Evolutionary conservation across 2,329 filamentous ascomycete genomes (phyloP).

Genomic region (Aspergillus latus): DNA sequence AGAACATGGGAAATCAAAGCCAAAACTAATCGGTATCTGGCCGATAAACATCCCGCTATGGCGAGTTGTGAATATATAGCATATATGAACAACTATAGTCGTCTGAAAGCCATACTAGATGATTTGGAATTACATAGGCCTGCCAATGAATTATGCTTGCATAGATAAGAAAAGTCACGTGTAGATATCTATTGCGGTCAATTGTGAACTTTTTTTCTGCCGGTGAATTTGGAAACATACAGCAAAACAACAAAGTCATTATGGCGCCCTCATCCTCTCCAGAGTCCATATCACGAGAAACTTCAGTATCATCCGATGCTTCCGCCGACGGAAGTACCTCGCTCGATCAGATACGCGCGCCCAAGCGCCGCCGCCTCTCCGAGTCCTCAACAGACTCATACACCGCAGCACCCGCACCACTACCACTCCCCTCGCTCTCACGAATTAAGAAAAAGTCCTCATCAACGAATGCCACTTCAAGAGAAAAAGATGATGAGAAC

Average conservation of each 20-base stretch:
- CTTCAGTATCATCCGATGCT: conserved; percentile 19
- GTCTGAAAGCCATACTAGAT: no score
- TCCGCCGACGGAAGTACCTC: conserved; percentile 24
- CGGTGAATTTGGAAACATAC: conserved; percentile 23
- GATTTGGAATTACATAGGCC: not conserved
- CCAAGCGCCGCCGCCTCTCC: conserved; percentile 43
- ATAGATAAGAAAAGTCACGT: conserved; percentile 3
- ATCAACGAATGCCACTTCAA: conserved; percentile 20
- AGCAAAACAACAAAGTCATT: conserved; percentile 16
- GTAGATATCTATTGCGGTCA: conserved; percentile 30
- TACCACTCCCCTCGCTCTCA: conserved; percentile 37
- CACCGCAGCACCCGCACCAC: conserved; percentile 28
- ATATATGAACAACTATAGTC: no score
- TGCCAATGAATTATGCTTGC: not conserved
- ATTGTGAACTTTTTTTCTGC: conserved; percentile 28
- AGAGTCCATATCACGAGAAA: conserved; percentile 26
- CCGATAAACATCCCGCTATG: not conserved
- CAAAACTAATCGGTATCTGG: not conserved
- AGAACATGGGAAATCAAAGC: conserved; percentile 30
- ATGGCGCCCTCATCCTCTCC: conserved; percentile 32
- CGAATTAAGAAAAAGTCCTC: conserved; percentile 43
- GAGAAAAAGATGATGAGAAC: conserved; percentile 27
- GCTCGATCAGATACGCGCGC: conserved; percentile 29
- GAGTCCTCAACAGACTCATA: conserved; percentile 37
- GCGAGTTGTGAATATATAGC: no score